Conservation (phyloP, 176 grass and related monocot genomes). For the Urochloa ruziziensis region DNA sequence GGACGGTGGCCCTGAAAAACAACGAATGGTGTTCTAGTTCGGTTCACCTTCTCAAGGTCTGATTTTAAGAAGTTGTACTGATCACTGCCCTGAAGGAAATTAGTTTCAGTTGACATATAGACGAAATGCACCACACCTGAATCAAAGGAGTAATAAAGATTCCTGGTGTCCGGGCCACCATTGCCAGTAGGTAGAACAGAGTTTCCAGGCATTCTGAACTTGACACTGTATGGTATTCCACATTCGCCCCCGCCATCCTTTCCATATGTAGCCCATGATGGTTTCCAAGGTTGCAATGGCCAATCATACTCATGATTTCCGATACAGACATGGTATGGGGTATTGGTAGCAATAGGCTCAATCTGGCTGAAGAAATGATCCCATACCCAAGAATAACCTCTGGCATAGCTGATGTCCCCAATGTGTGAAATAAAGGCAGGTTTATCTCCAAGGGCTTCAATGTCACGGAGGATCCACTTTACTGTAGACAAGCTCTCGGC, state of each 20-base stretch:
- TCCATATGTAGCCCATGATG: conserved; percentile 70
- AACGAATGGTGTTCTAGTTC: conserved; percentile 78
- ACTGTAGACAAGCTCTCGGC: conserved; percentile 77
- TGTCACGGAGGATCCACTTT: conserved; percentile 82
- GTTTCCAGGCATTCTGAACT: conserved; percentile 93
- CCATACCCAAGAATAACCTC: conserved; percentile 91
- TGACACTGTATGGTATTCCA: conserved; percentile 89
- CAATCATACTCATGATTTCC: conserved; percentile 99
- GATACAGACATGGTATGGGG: conserved; percentile 95
- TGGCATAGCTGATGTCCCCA: conserved; percentile 94
- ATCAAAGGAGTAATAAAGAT: conserved; percentile 89
- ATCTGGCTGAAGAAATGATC: conserved; percentile 94
- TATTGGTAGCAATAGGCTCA: conserved; percentile 73
- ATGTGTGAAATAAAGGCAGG: conserved; percentile 87
- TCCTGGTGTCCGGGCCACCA: conserved; percentile 71
- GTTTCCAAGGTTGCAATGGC: conserved; percentile 90
- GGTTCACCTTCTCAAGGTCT: conserved; percentile 81
- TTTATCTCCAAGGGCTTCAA: conserved; percentile 83
- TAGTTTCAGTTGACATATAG: conserved; percentile 89
- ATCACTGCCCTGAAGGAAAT: conserved; percentile 70
- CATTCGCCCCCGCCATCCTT: conserved; percentile 93
- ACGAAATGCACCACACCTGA: conserved; percentile 90
- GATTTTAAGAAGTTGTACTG: conserved; percentile 85
- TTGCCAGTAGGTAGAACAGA: conserved; percentile 73
- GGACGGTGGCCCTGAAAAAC: conserved; percentile 94